Conservation (phyloP, 2,329 filamentous ascomycete genomes). For the Alternaria sp. region DNA sequence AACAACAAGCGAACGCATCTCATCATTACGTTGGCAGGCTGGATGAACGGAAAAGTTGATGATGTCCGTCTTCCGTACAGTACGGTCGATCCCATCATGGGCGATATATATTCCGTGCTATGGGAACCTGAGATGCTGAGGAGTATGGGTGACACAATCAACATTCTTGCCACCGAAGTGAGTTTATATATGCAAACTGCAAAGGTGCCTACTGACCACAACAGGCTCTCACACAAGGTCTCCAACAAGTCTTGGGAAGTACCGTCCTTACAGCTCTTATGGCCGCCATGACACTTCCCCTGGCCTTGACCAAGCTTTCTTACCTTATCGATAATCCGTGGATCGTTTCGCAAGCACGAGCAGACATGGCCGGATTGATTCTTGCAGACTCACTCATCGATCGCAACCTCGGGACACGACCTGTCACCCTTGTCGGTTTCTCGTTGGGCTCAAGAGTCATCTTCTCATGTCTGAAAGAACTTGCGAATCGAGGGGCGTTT, state of each 20-base stretch:
- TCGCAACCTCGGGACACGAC: slow-evolving; percentile 86
- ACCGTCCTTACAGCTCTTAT: slow-evolving; percentile 89
- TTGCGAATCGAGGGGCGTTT: slow-evolving; percentile 81
- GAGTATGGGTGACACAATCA: slow-evolving; percentile 98
- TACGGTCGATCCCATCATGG: slow-evolving; percentile 97
- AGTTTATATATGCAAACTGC: slow-evolving; percentile 40
- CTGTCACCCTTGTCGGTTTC: slow-evolving; percentile 92
- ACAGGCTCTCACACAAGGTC: slow-evolving; percentile 91
- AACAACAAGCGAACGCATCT: slow-evolving; percentile 98
- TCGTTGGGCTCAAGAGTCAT: slow-evolving; percentile 92
- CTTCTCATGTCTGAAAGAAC: slow-evolving; percentile 86
- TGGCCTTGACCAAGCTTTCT: slow-evolving; percentile 89
- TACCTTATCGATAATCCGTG: slow-evolving; percentile 99
- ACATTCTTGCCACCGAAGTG: slow-evolving; percentile 96
- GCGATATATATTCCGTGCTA: slow-evolving; percentile 93
- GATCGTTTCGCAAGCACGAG: slow-evolving; percentile 93
- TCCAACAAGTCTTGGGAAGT: slow-evolving; percentile 92
- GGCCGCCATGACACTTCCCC: slow-evolving; percentile 89
- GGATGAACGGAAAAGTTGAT: slow-evolving; percentile 98
- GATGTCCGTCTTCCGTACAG: slow-evolving; percentile 95
- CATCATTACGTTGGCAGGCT: slow-evolving; percentile 92
- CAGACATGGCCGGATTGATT: slow-evolving; percentile 86
- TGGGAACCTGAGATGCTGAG: slow-evolving; percentile 99
- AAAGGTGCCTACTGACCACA: slow-evolving; percentile 25
- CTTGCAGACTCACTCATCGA: slow-evolving; percentile 93